These are phyloP conservation scores for Fistulifera solaris DNA, from an alignment of 108 stramenopile genomes.

Conservation along the genomic window DNA sequence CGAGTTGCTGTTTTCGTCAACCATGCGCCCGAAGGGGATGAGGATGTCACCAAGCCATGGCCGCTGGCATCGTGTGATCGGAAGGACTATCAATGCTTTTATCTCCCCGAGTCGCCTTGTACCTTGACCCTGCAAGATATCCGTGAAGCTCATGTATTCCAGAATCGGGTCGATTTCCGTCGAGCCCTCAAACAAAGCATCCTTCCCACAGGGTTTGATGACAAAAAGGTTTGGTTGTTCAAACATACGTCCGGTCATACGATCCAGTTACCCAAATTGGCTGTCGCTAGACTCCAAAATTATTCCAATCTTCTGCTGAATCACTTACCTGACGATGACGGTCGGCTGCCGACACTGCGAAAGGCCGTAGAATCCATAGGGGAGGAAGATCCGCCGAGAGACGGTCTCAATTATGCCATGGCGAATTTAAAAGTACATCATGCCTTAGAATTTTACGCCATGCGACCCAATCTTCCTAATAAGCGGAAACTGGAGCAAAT, in stretches of 20 bases:
- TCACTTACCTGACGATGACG: not conserved
- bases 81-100: constrained; percentile 18
- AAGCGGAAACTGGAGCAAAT: constrained; percentile 7
- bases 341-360: not conserved
- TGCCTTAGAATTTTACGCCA: constrained; percentile 21
- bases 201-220: not conserved
- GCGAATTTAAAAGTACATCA: constrained; percentile 15
- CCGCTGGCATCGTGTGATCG: constrained; percentile 13
- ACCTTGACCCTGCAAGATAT: constrained; percentile 10
- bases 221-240: constrained; percentile 1
- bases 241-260: not conserved
- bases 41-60: constrained; percentile 9
- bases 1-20: constrained; percentile 14
- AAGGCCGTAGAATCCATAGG: not conserved
- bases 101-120: constrained; percentile 13
- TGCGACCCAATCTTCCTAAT: constrained; percentile 25
- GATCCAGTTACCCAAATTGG: not conserved
- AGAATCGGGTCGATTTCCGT: constrained; percentile 2
- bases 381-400: not conserved
- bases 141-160: constrained; percentile 1
- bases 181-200: not conserved
- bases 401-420: not conserved
- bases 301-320: not conserved
- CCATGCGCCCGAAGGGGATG: constrained; percentile 6
- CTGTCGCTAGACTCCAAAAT: constrained; percentile 1